Evolutionary conservation across 306 rosid species (phyloP).

Genomic region (Rubus idaeus): DNA sequence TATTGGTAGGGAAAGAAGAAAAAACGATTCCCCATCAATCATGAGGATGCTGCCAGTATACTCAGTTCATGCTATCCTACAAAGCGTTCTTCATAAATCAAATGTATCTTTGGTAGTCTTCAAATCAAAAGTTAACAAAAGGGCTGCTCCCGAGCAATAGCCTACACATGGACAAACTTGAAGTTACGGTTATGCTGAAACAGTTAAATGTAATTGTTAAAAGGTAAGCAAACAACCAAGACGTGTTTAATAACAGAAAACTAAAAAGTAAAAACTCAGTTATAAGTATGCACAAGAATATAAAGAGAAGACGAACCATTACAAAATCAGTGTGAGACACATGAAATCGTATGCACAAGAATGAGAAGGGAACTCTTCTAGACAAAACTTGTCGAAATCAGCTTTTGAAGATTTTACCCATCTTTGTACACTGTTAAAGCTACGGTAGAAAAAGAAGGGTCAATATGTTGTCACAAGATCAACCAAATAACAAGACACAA

Average conservation of each 20-base stretch:
- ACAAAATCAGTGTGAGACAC: not conserved
- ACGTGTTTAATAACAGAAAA: not conserved
- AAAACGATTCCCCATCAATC: not conserved
- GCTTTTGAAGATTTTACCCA: slow-evolving; percentile 8
- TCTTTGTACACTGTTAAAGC: slow-evolving; percentile 17
- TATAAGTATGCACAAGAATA: not conserved
- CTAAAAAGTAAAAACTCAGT: not conserved
- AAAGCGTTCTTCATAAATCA: not conserved
- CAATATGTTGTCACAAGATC: not conserved
- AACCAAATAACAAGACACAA: not conserved
- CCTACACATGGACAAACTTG: slow-evolving; percentile 1
- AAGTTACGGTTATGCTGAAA: not conserved
- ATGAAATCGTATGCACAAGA: not conserved
- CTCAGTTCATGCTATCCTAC: not conserved
- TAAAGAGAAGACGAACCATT: not conserved
- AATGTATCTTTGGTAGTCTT: not conserved
- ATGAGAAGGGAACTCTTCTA: slow-evolving; percentile 19
- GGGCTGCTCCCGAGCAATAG: slow-evolving; percentile 1
- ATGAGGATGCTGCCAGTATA: not conserved
- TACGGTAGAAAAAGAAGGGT: not conserved
- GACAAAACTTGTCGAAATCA: slow-evolving; percentile 4
- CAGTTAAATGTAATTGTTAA: not conserved
- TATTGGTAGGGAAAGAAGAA: not conserved
- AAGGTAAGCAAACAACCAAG: not conserved
- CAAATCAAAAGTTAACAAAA: not conserved